These are phyloP conservation scores for Neurospora discreta DNA, from an alignment of 495 filamentous ascomycete genomes.

Conservation along the genomic window DNA sequence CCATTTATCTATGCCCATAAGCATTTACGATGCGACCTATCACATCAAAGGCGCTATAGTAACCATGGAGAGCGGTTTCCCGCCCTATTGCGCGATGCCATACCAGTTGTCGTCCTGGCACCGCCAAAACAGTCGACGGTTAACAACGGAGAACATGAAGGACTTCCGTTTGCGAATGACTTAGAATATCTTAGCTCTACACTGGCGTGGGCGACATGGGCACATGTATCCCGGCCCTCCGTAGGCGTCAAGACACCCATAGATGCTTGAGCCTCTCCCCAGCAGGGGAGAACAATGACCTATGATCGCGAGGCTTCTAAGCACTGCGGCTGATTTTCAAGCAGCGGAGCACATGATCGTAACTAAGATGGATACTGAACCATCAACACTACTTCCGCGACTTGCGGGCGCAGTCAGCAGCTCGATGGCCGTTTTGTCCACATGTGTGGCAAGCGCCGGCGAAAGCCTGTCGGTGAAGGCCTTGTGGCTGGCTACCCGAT, in stretches of 20 bases:
- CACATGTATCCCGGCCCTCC: background rate
- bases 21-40: background rate
- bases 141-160: background rate
- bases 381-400: conserved; percentile 6
- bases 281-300: background rate
- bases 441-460: conserved; percentile 16
- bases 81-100: background rate
- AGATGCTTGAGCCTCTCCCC: background rate
- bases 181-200: background rate
- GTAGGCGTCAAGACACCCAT: background rate
- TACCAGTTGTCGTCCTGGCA: background rate
- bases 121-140: background rate
- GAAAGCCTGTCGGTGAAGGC: conserved; percentile 5
- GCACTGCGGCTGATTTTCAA: background rate
- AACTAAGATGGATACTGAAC: background rate
- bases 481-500: conserved; percentile 13
- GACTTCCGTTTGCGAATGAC: background rate
- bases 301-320: background rate
- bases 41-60: no score
- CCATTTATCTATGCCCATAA: background rate
- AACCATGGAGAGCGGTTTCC: no score
- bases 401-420: conserved; percentile 20
- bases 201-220: background rate
- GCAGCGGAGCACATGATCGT: background rate
- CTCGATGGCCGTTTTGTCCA: conserved; percentile 18